These are phyloP conservation scores for Aspergillus diversus DNA, from an alignment of 495 filamentous ascomycete species.

Conservation along the genomic window DNA sequence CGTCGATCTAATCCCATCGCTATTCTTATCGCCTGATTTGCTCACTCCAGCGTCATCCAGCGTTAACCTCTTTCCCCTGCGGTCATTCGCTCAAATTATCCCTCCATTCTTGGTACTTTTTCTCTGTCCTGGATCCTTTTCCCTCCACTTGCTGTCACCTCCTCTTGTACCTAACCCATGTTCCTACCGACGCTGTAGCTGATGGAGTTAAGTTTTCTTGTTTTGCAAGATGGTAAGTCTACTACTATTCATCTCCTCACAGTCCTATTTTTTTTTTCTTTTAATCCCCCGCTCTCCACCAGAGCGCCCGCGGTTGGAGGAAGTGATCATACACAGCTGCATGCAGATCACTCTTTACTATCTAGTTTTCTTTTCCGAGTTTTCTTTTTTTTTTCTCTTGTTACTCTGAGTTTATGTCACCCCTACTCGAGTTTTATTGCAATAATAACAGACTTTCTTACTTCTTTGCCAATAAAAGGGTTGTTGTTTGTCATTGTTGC, in stretches of 20 bases:
- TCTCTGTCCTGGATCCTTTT: conserved; percentile 13
- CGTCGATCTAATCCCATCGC: not conserved
- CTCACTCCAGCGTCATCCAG: not conserved
- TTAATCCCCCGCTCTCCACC: not conserved
- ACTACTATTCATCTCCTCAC: conserved; percentile 1
- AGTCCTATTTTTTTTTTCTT: conserved; percentile 1
- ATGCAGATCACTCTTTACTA: not conserved
- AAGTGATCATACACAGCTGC: not conserved
- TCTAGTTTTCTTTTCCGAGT: not conserved
- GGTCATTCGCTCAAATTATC: not conserved
- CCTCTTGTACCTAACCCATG: not conserved
- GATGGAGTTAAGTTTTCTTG: conserved; percentile 20
- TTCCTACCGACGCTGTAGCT: conserved; percentile 8
- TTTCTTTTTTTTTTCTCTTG: not conserved
- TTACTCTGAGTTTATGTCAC: not conserved
- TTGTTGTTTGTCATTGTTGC: conserved; percentile 48
- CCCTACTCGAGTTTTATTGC: not conserved
- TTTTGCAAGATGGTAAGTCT: conserved; percentile 21
- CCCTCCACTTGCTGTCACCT: conserved; percentile 8
- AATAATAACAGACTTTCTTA: not conserved
- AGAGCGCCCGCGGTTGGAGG: too few relatives aligned
- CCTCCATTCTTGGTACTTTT: conserved; percentile 2
- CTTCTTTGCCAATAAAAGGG: conserved; percentile 29
- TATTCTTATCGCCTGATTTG: conserved; percentile 1
- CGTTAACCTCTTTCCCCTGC: conserved; percentile 1